A percentile compares a stretch with the other conserved stretches of the same genome.
These are phyloP conservation scores for Pseudogymnoascus sp. DNA, from an alignment of 2,329 filamentous ascomycete genomes.

Conservation along the genomic window DNA sequence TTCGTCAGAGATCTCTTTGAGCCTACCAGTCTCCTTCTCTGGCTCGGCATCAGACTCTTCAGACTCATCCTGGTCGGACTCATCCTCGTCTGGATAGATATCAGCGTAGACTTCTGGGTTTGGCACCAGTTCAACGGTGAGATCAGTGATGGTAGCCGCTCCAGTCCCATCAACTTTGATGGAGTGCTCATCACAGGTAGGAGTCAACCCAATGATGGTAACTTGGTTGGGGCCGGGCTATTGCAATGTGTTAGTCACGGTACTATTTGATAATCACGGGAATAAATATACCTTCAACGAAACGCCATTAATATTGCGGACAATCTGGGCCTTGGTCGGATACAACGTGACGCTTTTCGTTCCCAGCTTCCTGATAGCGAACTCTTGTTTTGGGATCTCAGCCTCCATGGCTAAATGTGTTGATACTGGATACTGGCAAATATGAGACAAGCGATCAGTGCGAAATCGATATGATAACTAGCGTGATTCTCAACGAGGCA, in stretches of 20 bases:
- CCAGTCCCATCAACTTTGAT: constrained; percentile 53
- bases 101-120: constrained; percentile 39
- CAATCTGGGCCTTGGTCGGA: constrained; percentile 51
- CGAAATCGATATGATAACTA: background rate
- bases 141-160: constrained; percentile 52
- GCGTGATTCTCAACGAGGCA: background rate
- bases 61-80: constrained; percentile 19
- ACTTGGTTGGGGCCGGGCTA: constrained; percentile 50
- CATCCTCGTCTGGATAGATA: constrained; percentile 29
- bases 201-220: constrained; percentile 45
- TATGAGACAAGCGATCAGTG: background rate
- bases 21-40: constrained; percentile 16
- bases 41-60: constrained; percentile 26
- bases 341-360: constrained; percentile 58
- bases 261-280: background rate
- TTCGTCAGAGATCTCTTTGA: constrained; percentile 20
- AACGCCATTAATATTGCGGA: constrained; percentile 50
- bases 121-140: constrained; percentile 49
- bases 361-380: constrained; percentile 46
- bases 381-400: constrained; percentile 35
- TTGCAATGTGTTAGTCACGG: background rate
- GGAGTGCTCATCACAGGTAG: constrained; percentile 45
- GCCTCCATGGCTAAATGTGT: constrained; percentile 16
- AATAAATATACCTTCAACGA: constrained; percentile 31
- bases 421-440: background rate